Evolutionary conservation across 1,139 yeast species (phyloP).

Genomic region (Insectozyma bohioensis): DNA sequence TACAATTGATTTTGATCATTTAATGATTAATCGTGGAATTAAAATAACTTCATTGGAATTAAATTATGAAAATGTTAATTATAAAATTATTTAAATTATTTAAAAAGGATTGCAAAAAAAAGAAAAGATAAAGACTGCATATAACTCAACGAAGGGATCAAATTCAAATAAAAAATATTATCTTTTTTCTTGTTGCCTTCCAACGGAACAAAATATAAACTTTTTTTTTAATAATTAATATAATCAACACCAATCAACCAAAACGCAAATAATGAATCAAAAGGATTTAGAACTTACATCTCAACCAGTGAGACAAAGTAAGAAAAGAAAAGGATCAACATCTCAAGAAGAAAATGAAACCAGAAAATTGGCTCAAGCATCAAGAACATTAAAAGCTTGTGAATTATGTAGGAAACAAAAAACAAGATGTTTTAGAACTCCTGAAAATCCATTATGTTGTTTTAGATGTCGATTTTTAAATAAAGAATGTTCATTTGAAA

Average conservation of each 20-base stretch:
- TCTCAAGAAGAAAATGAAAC: slow-evolving; percentile 12
- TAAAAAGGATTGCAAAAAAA: too few species aligned
- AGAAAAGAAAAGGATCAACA: slow-evolving; percentile 4
- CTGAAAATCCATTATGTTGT: slow-evolving; percentile 47
- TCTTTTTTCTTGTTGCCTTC: too few species aligned
- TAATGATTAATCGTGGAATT: slow-evolving; percentile 32
- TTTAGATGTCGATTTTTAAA: slow-evolving; percentile 55
- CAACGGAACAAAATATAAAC: slow-evolving; percentile 4
- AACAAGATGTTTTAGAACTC: slow-evolving; percentile 58
- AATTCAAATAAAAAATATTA: too few species aligned
- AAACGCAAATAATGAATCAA: background rate
- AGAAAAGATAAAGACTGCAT: too few species aligned
- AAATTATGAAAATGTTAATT: slow-evolving; percentile 9
- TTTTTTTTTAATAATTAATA: background rate
- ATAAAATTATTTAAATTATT: slow-evolving; percentile 11
- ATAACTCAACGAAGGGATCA: too few species aligned
- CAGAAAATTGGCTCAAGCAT: slow-evolving; percentile 30
- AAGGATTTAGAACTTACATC: too few species aligned
- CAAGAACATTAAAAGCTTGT: slow-evolving; percentile 59
- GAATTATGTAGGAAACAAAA: slow-evolving; percentile 59
- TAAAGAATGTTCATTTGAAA: slow-evolving; percentile 51
- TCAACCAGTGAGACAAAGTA: background rate
- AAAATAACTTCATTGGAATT: slow-evolving; percentile 22
- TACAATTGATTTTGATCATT: slow-evolving; percentile 32
- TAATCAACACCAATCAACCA: background rate